A percentile compares a stretch with the other conserved stretches of the same genome.
These are phyloP conservation scores for Apophysomyces sp. DNA, from an alignment of 371 early-diverging fungal genomes.

Conservation along the genomic window DNA sequence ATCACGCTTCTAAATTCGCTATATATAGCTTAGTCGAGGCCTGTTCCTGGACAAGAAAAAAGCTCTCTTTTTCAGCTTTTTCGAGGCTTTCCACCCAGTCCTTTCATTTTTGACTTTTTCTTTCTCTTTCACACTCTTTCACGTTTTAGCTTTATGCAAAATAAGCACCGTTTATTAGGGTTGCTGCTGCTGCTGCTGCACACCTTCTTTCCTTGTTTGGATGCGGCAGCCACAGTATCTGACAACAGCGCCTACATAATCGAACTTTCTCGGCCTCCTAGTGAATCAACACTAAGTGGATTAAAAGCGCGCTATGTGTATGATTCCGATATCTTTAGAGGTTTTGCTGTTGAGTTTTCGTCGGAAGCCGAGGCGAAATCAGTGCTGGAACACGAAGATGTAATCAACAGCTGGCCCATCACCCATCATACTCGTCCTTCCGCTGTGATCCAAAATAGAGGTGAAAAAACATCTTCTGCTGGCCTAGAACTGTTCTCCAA, in stretches of 20 bases:
- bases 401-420: slow-evolving; percentile 33
- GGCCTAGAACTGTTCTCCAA: neutral
- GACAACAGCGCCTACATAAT: slow-evolving; percentile 8
- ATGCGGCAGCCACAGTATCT: neutral
- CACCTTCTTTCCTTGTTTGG: neutral
- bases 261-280: slow-evolving; percentile 5
- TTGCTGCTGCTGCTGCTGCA: neutral
- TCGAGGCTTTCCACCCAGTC: neutral
- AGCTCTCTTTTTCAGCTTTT: neutral
- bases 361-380: slow-evolving; percentile 11
- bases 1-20: neutral
- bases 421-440: slow-evolving; percentile 18
- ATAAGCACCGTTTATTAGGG: neutral
- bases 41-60: neutral
- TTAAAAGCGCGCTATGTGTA: slow-evolving; percentile 22
- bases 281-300: neutral
- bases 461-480: neutral
- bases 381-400: slow-evolving; percentile 8
- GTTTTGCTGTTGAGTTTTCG: slow-evolving; percentile 26
- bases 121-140: neutral
- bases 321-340: slow-evolving; percentile 27
- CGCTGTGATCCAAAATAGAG: neutral
- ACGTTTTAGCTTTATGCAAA: neutral
- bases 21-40: neutral
- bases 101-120: neutral